Percentiles rank a stretch among this genome's conserved stretches.
Evolutionary conservation across 352 stramenopile species (phyloP).

Genomic region (Globisporangium mamillatum): DNA sequence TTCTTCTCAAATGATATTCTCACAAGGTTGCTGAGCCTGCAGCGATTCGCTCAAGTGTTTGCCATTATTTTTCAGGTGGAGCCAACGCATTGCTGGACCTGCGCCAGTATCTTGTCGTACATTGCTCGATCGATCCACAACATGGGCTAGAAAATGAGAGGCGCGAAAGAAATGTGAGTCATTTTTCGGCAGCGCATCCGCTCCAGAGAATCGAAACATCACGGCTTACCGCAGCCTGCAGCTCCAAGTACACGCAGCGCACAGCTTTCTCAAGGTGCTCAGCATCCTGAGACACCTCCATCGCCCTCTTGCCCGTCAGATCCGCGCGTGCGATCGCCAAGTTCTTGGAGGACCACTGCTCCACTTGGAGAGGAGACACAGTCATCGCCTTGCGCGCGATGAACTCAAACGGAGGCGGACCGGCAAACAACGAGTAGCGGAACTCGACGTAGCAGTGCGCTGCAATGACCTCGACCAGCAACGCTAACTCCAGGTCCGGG

Average conservation of each 20-base stretch:
- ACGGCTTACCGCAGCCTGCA: background rate
- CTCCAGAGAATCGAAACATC: background rate
- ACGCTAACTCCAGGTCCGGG: conserved; percentile 3
- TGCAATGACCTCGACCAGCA: conserved; percentile 19
- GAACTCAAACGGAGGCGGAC: conserved; percentile 35
- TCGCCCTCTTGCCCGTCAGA: background rate
- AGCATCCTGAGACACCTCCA: background rate
- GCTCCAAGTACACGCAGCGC: background rate
- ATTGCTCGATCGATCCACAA: background rate
- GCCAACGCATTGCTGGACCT: background rate
- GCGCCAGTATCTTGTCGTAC: background rate
- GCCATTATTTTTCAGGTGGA: background rate
- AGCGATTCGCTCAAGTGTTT: no score
- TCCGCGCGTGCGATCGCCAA: conserved; percentile 20
- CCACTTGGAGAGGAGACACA: conserved; percentile 18
- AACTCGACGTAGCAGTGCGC: conserved; percentile 42
- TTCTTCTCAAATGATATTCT: background rate
- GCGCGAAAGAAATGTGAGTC: background rate
- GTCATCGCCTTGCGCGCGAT: conserved; percentile 25
- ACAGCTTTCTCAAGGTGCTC: background rate
- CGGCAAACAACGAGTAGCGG: conserved; percentile 41
- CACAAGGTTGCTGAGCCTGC: no score
- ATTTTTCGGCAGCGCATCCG: background rate
- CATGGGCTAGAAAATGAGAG: background rate
- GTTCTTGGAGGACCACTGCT: conserved; percentile 28